These are phyloP conservation scores for Pulicaria dysenterica DNA, from an alignment of 129 eudicot genomes.

Conservation along the genomic window DNA sequence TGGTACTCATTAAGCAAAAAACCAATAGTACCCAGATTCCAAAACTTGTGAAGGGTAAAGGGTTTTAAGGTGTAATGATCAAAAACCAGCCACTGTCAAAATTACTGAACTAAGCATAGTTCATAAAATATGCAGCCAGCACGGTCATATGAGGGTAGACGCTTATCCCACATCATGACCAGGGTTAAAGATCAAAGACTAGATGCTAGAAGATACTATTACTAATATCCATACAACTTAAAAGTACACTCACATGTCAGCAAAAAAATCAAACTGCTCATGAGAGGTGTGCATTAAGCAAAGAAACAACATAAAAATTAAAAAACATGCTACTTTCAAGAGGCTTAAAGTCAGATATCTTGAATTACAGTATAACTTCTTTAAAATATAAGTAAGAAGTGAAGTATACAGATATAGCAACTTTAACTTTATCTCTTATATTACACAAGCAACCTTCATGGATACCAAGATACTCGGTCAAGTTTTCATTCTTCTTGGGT, in stretches of 20 bases:
- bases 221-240: background rate
- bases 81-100: no score
- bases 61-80: no score
- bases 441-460: constrained; percentile 10
- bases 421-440: background rate
- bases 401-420: background rate
- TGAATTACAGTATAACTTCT: background rate
- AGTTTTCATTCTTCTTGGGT: background rate
- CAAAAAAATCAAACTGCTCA: background rate
- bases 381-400: background rate
- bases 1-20: no score
- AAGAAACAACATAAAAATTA: background rate
- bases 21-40: no score
- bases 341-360: background rate
- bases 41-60: no score
- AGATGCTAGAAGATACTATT: background rate
- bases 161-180: background rate
- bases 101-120: background rate
- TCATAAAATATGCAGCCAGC: background rate
- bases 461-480: constrained; percentile 15
- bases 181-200: background rate
- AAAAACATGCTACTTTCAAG: background rate
- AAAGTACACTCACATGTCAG: background rate
- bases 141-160: background rate
- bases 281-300: background rate